Conservation (phyloP, 768 basidiomycete species). For the Russula dissimulans region DNA sequence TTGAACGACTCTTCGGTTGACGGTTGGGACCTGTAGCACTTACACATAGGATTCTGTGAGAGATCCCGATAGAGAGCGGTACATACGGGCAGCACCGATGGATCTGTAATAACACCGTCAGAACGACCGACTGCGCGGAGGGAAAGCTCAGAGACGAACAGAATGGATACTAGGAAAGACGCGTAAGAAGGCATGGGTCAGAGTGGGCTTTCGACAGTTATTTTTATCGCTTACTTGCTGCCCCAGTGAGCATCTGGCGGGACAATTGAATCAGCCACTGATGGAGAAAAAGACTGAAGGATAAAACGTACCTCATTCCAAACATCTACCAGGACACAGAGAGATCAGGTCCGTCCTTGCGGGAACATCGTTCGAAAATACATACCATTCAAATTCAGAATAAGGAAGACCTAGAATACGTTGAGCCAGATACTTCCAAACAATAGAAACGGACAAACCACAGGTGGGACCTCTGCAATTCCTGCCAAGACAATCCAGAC, state of each 20-base stretch:
- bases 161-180: neutral
- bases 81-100: slow-evolving; percentile 10
- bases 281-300: neutral
- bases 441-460: neutral
- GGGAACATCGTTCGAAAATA: neutral
- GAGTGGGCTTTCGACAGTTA: neutral
- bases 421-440: neutral
- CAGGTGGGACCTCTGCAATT: neutral
- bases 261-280: neutral
- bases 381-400: slow-evolving; percentile 6
- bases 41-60: slow-evolving; percentile 9
- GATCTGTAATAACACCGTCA: neutral
- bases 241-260: neutral
- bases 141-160: neutral
- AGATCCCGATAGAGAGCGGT: slow-evolving; percentile 5
- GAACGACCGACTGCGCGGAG: neutral
- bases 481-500: neutral
- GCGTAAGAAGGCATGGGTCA: neutral
- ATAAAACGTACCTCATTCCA: slow-evolving; percentile 2
- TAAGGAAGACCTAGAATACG: neutral
- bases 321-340: neutral
- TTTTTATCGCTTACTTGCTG: neutral
- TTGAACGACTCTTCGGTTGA: neutral
- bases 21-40: neutral
- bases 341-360: neutral